Percentiles rank a stretch among this genome's conserved stretches.
Conservation (phyloP, 495 filamentous ascomycete genomes). For the Penicillium waksmanii region DNA sequence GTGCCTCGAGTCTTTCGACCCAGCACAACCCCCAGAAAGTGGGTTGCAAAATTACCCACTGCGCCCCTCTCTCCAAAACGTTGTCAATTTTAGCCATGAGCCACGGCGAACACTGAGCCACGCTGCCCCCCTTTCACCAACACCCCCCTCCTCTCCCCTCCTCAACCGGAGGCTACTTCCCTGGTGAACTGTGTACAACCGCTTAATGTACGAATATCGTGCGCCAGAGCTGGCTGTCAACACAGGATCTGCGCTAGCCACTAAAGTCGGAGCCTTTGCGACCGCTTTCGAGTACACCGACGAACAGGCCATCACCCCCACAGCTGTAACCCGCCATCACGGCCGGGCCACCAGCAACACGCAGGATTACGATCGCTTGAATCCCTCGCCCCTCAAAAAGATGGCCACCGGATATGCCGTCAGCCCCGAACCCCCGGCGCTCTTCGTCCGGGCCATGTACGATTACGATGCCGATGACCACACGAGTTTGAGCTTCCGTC, state of each 20-base stretch:
- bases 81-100: slow-evolving; percentile 30
- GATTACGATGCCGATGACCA: slow-evolving; percentile 97
- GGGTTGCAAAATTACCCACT: slow-evolving; percentile 28
- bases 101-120: slow-evolving; percentile 25
- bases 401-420: slow-evolving; percentile 59
- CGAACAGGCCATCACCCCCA: slow-evolving; percentile 43
- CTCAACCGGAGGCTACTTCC: slow-evolving; percentile 3
- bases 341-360: slow-evolving; percentile 38
- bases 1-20: slow-evolving; percentile 8
- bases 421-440: slow-evolving; percentile 69
- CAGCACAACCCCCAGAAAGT: slow-evolving; percentile 20
- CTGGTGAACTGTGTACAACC: slow-evolving; percentile 7
- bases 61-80: slow-evolving; percentile 22
- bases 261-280: slow-evolving; percentile 43
- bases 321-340: slow-evolving; percentile 36
- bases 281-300: slow-evolving; percentile 53
- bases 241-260: slow-evolving; percentile 37
- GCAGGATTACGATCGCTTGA: slow-evolving; percentile 34
- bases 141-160: slow-evolving; percentile 4
- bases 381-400: slow-evolving; percentile 39
- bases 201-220: slow-evolving; percentile 43
- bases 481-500: slow-evolving; percentile 92
- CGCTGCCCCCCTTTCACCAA: neutral
- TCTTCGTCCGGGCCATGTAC: slow-evolving; percentile 95
- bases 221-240: slow-evolving; percentile 40